A percentile compares a stretch with the other conserved stretches of the same genome.
phyloP scores from a whole-genome alignment of 2,329 filamentous ascomycete species.

The Byssochlamys sp. region DNA sequence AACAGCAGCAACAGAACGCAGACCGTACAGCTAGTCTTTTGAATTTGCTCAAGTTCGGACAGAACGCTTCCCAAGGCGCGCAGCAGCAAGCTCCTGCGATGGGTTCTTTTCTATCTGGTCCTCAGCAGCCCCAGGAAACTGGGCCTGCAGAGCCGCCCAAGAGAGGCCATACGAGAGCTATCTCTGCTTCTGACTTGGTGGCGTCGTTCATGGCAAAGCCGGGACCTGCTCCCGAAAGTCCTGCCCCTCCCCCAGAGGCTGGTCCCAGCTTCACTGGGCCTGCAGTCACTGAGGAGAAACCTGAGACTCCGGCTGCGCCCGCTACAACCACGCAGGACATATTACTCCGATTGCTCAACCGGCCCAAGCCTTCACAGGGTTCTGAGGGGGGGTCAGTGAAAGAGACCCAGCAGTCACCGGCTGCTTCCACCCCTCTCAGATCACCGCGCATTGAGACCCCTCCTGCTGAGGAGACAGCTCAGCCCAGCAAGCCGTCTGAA shows the following conservation, averaged over 20 bases:
- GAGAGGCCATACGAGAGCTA: constrained; percentile 25
- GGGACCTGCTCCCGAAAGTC: constrained; percentile 20
- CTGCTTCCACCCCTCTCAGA: constrained; percentile 28
- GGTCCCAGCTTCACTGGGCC: constrained; percentile 11
- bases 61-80: constrained; percentile 27
- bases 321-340: constrained; percentile 70
- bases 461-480: constrained; percentile 8
- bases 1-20: constrained; percentile 31
- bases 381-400: constrained; percentile 14
- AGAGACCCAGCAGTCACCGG: constrained; percentile 32
- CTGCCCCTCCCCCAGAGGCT: constrained; percentile 19
- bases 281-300: constrained; percentile 12
- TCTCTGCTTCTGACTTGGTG: constrained; percentile 50
- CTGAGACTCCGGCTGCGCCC: constrained; percentile 25
- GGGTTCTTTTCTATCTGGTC: constrained; percentile 17
- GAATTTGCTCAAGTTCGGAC: constrained; percentile 56
- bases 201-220: constrained; percentile 46
- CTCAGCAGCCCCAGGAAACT: constrained; percentile 18
- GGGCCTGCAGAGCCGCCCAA: constrained; percentile 10
- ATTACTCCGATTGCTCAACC: constrained; percentile 74
- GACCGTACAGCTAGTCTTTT: constrained; percentile 51
- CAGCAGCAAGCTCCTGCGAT: constrained; percentile 20
- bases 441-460: constrained; percentile 18
- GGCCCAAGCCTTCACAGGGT: constrained; percentile 43
- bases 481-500: constrained; percentile 5